phyloP scores from a whole-genome alignment of 805 yeast species.

The Candida maesae region DNA sequence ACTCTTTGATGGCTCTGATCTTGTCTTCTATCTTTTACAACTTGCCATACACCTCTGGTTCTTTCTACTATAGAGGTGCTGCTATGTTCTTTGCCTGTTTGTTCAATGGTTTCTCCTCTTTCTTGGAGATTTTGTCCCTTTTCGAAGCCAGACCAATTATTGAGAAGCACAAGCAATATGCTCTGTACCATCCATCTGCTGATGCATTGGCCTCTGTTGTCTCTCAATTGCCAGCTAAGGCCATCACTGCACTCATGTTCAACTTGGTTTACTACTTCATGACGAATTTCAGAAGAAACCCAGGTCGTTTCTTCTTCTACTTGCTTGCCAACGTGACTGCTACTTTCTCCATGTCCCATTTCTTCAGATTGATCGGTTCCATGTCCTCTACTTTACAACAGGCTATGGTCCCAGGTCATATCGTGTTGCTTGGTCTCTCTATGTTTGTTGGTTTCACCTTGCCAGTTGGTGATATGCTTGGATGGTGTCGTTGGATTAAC shows the following conservation, averaged over 20 bases:
- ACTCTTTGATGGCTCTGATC: slow-evolving; percentile 50
- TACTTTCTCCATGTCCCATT: slow-evolving; percentile 53
- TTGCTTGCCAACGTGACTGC: slow-evolving; percentile 39
- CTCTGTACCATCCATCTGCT: slow-evolving; percentile 58
- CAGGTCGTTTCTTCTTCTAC: slow-evolving; percentile 56
- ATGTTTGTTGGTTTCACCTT: slow-evolving; percentile 56
- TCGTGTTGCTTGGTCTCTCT: slow-evolving; percentile 44
- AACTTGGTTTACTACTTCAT: slow-evolving; percentile 49
- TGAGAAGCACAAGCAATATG: slow-evolving; percentile 55
- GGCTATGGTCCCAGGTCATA: slow-evolving; percentile 57
- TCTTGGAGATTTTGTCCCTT: slow-evolving; percentile 45
- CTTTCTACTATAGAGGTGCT: slow-evolving; percentile 56
- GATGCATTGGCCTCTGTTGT: slow-evolving; percentile 60
- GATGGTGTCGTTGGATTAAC: slow-evolving; percentile 67
- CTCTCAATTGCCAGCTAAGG: slow-evolving; percentile 54
- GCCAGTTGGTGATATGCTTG: slow-evolving; percentile 52
- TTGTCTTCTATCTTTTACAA: slow-evolving; percentile 58
- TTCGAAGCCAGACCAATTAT: slow-evolving; percentile 44
- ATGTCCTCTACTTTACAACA: slow-evolving; percentile 42
- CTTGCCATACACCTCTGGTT: slow-evolving; percentile 37
- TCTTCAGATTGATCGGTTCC: slow-evolving; percentile 53
- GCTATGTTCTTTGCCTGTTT: slow-evolving; percentile 64
- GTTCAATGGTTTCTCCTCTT: slow-evolving; percentile 58
- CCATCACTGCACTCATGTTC: slow-evolving; percentile 41
- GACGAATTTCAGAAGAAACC: slow-evolving; percentile 46